Evolutionary conservation across 352 stramenopile species (phyloP).

Genomic region (Phytophthora vignae): DNA sequence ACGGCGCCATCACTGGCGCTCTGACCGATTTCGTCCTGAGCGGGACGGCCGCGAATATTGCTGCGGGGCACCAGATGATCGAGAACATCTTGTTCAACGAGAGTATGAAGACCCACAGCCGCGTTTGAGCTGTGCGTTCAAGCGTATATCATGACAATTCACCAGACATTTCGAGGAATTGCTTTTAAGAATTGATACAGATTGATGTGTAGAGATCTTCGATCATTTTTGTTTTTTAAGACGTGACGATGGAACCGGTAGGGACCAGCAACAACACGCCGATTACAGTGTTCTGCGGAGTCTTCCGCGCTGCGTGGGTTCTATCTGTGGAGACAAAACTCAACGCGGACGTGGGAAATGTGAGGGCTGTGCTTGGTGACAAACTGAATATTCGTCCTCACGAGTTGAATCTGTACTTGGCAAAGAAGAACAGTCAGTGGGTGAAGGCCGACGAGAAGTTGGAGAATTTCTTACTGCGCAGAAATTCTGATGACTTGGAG

Average conservation of each 20-base stretch:
- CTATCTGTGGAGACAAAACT: no score
- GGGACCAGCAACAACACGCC: no score
- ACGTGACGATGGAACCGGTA: no score
- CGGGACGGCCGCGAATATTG: slow-evolving; percentile 40
- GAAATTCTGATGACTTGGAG: not conserved
- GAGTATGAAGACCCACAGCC: slow-evolving; percentile 32
- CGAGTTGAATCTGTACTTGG: not conserved
- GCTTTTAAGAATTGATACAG: no score
- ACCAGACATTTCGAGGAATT: no score
- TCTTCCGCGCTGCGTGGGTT: no score
- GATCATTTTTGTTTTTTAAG: no score
- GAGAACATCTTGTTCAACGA: slow-evolving; percentile 53
- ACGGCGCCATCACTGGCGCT: slow-evolving; percentile 32
- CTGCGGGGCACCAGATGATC: slow-evolving; percentile 52
- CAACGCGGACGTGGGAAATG: no score
- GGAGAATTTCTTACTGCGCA: not conserved
- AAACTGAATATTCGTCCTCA: not conserved
- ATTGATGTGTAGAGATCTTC: no score
- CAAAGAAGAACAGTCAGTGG: not conserved
- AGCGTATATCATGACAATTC: no score
- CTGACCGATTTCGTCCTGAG: slow-evolving; percentile 49
- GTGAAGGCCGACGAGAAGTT: not conserved
- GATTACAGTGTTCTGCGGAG: no score
- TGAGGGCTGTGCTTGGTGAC: not conserved
- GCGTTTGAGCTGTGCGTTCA: not conserved